phyloP scores from a whole-genome alignment of 2,329 filamentous ascomycete genomes.

The Acrodontium crateriforme region DNA sequence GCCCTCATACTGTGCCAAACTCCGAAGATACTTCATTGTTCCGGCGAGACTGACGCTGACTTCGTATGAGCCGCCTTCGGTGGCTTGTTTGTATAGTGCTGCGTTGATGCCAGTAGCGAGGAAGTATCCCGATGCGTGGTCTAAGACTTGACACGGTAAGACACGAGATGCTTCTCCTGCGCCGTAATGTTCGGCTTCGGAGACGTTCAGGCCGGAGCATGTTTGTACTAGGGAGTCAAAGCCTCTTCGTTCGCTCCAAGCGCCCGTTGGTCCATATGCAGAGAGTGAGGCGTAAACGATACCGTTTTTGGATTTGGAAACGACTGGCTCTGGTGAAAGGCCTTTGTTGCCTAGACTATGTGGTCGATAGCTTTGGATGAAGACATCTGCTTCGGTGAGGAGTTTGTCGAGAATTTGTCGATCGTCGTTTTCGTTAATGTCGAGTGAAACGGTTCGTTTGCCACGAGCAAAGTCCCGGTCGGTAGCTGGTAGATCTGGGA shows the following conservation, averaged over 20 bases:
- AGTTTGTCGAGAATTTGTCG: conserved; percentile 17
- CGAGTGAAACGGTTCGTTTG: conserved; percentile 20
- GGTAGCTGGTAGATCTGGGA: conserved; percentile 13
- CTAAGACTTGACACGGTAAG: conserved; percentile 42
- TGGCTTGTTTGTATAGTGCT: conserved; percentile 35
- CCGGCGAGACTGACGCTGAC: conserved; percentile 43
- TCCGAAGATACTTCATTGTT: conserved; percentile 42
- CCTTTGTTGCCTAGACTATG: conserved; percentile 33
- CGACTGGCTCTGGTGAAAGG: conserved; percentile 26
- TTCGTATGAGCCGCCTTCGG: conserved; percentile 35
- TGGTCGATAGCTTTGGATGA: conserved; percentile 35
- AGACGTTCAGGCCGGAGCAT: conserved; percentile 41
- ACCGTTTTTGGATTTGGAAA: conserved; percentile 26
- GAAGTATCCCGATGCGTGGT: conserved; percentile 43
- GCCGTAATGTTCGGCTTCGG: conserved; percentile 36
- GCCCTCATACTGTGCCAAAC: conserved; percentile 37
- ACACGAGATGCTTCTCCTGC: conserved; percentile 27
- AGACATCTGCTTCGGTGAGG: conserved; percentile 26
- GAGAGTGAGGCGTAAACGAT: conserved; percentile 40
- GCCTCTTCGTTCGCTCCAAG: conserved; percentile 34
- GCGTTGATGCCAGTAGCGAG: conserved; percentile 40
- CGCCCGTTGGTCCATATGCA: conserved; percentile 37
- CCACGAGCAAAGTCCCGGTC: conserved; percentile 17
- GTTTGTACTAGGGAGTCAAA: conserved; percentile 45
- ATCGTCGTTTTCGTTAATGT: conserved; percentile 19